Conservation (phyloP, 1,284 basidiomycete species). For the Rhizoctonia solani region DNA sequence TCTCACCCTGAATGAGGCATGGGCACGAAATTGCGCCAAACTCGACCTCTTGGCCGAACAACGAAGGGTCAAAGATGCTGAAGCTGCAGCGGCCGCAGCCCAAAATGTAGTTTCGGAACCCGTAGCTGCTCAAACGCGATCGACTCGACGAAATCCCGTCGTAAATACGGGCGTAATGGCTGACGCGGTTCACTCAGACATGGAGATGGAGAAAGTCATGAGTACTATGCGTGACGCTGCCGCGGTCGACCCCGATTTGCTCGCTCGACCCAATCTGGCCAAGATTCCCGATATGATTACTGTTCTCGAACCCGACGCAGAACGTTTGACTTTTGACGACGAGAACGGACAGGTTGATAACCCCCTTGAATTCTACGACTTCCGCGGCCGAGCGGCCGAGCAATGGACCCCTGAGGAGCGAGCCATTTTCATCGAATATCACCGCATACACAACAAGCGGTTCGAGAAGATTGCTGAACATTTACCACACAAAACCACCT, state of each 20-base stretch:
- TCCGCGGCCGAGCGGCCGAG: slow-evolving; percentile 68
- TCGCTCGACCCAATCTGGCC: slow-evolving; percentile 87
- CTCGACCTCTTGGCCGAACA: slow-evolving; percentile 58
- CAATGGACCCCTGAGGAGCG: slow-evolving; percentile 87
- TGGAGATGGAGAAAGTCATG: slow-evolving; percentile 97
- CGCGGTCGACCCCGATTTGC: slow-evolving; percentile 85
- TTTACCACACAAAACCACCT: slow-evolving; percentile 82
- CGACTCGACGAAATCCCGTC: slow-evolving; percentile 73
- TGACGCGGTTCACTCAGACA: slow-evolving; percentile 90
- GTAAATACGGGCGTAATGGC: slow-evolving; percentile 56
- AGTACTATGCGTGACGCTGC: slow-evolving; percentile 91
- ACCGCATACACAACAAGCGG: slow-evolving; percentile 87
- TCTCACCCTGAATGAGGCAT: slow-evolving; percentile 65
- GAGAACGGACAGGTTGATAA: slow-evolving; percentile 81
- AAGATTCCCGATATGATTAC: slow-evolving; percentile 90
- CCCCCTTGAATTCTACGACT: slow-evolving; percentile 77
- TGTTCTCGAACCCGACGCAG: slow-evolving; percentile 46
- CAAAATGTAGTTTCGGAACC: slow-evolving; percentile 40
- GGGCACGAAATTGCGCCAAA: slow-evolving; percentile 69
- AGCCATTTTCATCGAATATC: slow-evolving; percentile 77
- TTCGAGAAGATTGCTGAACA: slow-evolving; percentile 86
- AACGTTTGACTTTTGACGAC: slow-evolving; percentile 75
- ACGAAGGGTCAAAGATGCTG: slow-evolving; percentile 45
- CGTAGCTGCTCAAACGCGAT: slow-evolving; percentile 50
- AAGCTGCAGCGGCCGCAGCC: slow-evolving; percentile 56